phyloP scores from a whole-genome alignment of 2,329 filamentous ascomycete genomes.

The Cladosporium sp. region DNA sequence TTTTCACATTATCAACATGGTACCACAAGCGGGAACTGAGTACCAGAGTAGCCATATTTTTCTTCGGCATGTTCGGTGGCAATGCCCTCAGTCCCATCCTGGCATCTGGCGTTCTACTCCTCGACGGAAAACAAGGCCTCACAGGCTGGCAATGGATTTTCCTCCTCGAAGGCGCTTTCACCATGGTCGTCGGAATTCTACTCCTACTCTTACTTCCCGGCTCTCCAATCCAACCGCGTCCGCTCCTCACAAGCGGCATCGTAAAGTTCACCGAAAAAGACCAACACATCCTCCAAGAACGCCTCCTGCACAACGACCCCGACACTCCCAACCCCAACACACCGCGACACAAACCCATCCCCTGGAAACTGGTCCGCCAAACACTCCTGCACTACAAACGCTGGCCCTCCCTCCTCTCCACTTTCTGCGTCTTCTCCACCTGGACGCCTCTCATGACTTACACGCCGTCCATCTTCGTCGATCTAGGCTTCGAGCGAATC shows the following conservation, averaged over 20 bases:
- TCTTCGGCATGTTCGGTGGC: constrained; percentile 44
- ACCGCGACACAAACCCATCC: constrained; percentile 35
- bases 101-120: constrained; percentile 56
- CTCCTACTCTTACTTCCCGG: constrained; percentile 43
- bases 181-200: constrained; percentile 31
- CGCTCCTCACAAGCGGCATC: constrained; percentile 37
- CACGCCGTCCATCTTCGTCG: constrained; percentile 39
- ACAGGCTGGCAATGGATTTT: constrained; percentile 57
- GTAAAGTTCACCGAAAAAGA: constrained; percentile 35
- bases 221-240: constrained; percentile 37
- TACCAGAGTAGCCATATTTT: constrained; percentile 31
- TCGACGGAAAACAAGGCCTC: constrained; percentile 55
- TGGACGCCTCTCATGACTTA: constrained; percentile 51
- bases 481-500: constrained; percentile 43
- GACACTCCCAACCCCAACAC: constrained; percentile 20
- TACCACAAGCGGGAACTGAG: constrained; percentile 2
- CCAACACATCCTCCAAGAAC: constrained; percentile 31
- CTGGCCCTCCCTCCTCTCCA: constrained; percentile 45
- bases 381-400: constrained; percentile 43
- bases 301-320: constrained; percentile 34
- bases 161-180: constrained; percentile 55
- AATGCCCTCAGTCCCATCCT: constrained; percentile 63
- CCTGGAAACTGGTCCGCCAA: constrained; percentile 37
- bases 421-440: constrained; percentile 49
- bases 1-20: constrained; percentile 34